A percentile compares a stretch with the other conserved stretches of the same genome.
These are phyloP conservation scores for Cubamyces lactineus DNA, from an alignment of 768 basidiomycete genomes.

Conservation along the genomic window DNA sequence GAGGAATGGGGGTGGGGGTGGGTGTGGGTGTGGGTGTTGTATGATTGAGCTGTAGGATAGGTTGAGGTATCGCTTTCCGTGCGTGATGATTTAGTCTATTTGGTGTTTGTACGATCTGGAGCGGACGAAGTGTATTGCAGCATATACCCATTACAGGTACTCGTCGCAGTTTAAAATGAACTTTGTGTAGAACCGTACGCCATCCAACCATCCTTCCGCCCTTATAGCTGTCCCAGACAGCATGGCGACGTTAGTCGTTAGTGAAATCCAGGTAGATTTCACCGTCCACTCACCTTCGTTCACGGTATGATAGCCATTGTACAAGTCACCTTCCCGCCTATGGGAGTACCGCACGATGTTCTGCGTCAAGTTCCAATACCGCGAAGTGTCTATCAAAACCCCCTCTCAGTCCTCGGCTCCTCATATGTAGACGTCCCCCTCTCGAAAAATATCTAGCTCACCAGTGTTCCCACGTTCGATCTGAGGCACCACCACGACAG, in stretches of 20 bases:
- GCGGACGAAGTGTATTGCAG: neutral
- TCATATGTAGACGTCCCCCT: neutral
- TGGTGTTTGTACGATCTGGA: too few relatives aligned
- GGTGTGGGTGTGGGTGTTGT: neutral
- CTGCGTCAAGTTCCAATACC: constrained; percentile 47
- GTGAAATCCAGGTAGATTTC: neutral
- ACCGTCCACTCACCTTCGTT: constrained; percentile 58
- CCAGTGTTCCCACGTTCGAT: constrained; percentile 31
- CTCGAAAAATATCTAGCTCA: neutral
- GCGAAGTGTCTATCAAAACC: constrained; percentile 42
- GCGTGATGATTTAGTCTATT: too few relatives aligned
- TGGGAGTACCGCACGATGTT: constrained; percentile 73
- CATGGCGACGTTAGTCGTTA: neutral
- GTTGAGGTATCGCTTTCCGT: too few relatives aligned
- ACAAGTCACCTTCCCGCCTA: constrained; percentile 21
- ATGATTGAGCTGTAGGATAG: too few relatives aligned
- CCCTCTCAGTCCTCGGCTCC: neutral
- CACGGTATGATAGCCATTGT: constrained; percentile 59
- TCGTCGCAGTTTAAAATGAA: constrained; percentile 75
- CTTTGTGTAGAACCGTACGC: constrained; percentile 65
- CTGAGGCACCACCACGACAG: constrained; percentile 27
- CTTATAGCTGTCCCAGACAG: constrained; percentile 43
- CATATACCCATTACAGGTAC: neutral
- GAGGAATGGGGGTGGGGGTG: neutral
- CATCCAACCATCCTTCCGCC: constrained; percentile 58